phyloP scores from a whole-genome alignment of 495 filamentous ascomycete genomes.

The Tuber umbilicatum region DNA sequence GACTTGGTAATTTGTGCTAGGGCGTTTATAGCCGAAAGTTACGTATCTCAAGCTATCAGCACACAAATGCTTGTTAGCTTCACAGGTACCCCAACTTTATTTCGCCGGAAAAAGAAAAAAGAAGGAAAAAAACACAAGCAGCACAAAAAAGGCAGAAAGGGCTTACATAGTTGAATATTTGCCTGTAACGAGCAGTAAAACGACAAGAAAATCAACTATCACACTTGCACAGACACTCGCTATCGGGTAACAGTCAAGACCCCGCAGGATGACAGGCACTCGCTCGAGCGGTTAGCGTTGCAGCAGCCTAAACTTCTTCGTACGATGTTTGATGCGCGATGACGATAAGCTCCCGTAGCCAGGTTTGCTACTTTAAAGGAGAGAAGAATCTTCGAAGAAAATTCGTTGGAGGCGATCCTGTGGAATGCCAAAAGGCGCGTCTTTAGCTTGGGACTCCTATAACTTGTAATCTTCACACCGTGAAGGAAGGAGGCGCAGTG shows the following conservation, averaged over 20 bases:
- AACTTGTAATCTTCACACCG: conserved; percentile 13
- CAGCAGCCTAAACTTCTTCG: conserved; percentile 21
- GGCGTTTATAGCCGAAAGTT: conserved; percentile 10
- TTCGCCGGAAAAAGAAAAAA: neutral
- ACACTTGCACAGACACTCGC: conserved; percentile 9
- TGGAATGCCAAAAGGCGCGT: conserved; percentile 1
- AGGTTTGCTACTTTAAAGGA: conserved; percentile 11
- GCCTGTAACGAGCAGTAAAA: neutral
- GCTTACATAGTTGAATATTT: conserved; percentile 6
- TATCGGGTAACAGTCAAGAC: conserved; percentile 12
- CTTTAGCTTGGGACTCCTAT: conserved; percentile 15
- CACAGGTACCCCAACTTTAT: neutral
- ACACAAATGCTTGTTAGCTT: conserved; percentile 4
- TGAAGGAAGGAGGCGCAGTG: conserved; percentile 20
- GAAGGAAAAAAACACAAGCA: neutral
- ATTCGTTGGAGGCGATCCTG: neutral
- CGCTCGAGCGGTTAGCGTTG: conserved; percentile 29
- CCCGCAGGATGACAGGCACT: conserved; percentile 24
- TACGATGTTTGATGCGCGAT: neutral
- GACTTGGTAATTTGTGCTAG: neutral
- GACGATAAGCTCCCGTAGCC: conserved; percentile 1
- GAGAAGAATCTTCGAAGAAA: neutral
- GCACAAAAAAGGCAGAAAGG: neutral
- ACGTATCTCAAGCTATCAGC: conserved; percentile 10
- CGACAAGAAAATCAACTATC: conserved; percentile 12